Evolutionary conservation across 2,329 filamentous ascomycete species (phyloP).

Genomic region (Cercospora berteroae): DNA sequence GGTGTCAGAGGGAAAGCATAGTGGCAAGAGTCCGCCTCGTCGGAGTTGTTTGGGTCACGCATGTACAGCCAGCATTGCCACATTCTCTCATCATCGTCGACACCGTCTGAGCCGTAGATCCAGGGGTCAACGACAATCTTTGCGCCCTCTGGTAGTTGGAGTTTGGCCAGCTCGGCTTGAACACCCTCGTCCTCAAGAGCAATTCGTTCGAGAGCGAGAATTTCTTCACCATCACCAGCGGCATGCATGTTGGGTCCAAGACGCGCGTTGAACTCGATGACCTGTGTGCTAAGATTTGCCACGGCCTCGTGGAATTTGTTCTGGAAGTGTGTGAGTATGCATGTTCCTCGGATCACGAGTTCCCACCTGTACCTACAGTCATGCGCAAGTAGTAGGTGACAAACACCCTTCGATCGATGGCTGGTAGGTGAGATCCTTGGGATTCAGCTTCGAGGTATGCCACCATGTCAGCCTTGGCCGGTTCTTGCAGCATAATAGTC

Average conservation of each 20-base stretch:
- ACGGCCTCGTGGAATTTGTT: conserved; percentile 63
- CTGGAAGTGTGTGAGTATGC: conserved; percentile 35
- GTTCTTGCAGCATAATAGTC: conserved; percentile 53
- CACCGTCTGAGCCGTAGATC: conserved; percentile 64
- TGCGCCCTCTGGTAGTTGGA: conserved; percentile 58
- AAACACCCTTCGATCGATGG: conserved; percentile 53
- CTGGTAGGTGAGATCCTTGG: conserved; percentile 37
- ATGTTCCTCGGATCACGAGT: background rate
- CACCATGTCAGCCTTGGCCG: conserved; percentile 35
- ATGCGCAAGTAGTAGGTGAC: conserved; percentile 57
- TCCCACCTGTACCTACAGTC: conserved; percentile 49
- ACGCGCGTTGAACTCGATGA: conserved; percentile 58
- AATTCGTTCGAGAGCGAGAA: conserved; percentile 57
- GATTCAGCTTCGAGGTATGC: conserved; percentile 37
- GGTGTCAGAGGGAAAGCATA: conserved; percentile 67
- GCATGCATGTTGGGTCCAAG: conserved; percentile 58
- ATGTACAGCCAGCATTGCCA: conserved; percentile 65
- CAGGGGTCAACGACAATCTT: conserved; percentile 62
- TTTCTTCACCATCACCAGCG: conserved; percentile 59
- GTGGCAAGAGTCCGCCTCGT: conserved; percentile 63
- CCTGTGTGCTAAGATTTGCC: conserved; percentile 52
- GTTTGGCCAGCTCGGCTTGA: conserved; percentile 58
- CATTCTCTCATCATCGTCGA: conserved; percentile 42
- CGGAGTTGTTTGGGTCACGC: conserved; percentile 59
- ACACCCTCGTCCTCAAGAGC: conserved; percentile 57